These are phyloP conservation scores for Remersonia thermophila DNA, from an alignment of 2,329 filamentous ascomycete genomes.

Conservation along the genomic window DNA sequence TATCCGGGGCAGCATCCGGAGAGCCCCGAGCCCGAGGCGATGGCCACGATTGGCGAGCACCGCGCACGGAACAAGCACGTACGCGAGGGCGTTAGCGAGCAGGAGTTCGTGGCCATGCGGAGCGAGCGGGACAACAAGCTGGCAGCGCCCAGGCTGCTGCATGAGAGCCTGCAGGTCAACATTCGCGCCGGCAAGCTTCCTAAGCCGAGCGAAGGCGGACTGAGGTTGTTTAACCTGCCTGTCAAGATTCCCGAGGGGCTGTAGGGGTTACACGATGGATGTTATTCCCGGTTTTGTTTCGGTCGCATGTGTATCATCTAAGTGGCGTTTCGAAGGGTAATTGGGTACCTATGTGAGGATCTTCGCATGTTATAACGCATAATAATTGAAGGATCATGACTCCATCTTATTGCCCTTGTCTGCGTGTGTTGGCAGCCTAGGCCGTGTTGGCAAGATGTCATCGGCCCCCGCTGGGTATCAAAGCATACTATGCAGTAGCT, in stretches of 20 bases:
- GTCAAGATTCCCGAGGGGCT: conserved; percentile 17
- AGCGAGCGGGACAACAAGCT: conserved; percentile 31
- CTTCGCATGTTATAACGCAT: too few species aligned
- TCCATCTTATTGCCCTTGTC: too few species aligned
- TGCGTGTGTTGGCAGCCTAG: too few species aligned
- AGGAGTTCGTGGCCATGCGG: conserved; percentile 33
- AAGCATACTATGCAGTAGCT: too few species aligned
- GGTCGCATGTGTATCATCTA: too few species aligned
- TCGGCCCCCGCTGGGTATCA: too few species aligned
- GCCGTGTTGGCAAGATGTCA: too few species aligned
- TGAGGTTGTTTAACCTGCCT: conserved; percentile 26
- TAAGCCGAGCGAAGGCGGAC: conserved; percentile 17
- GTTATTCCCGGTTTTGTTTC: too few species aligned
- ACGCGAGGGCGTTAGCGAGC: conserved; percentile 26
- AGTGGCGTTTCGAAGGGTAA: too few species aligned
- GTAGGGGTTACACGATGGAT: too few species aligned
- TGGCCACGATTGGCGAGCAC: conserved; percentile 34
- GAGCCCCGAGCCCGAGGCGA: conserved; percentile 24
- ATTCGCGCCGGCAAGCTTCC: conserved; percentile 37
- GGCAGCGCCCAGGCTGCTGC: conserved; percentile 33
- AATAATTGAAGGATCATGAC: too few species aligned
- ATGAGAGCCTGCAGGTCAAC: conserved; percentile 40
- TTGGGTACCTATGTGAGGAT: too few species aligned
- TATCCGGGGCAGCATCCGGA: conserved; percentile 34
- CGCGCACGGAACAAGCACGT: conserved; percentile 36